These are phyloP conservation scores for bread wheat (Triticum aestivum) DNA, from an alignment of 176 grass and related monocot genomes.

Conservation along the genomic window IWGSC_CS_RefSeq_v2.1 NC_057796.1:249904405-249904904, in stretches of 20 bases:
- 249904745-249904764: conserved; percentile 47
- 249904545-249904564: conserved; percentile 66
- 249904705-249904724: conserved; percentile 19
- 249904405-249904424: conserved; percentile 18
- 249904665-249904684: conserved; percentile 9
- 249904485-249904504: conserved; percentile 52
- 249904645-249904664: conserved; percentile 39
- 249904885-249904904: conserved; percentile 26
- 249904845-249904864: conserved; percentile 36
- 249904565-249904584: conserved; percentile 46
- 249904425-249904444: conserved; percentile 49
- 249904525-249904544: conserved; percentile 58
- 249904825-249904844: conserved; percentile 70
- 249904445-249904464: conserved; percentile 60
- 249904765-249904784: conserved; percentile 39
- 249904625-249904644: conserved; percentile 18
- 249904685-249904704: conserved; percentile 28
- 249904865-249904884: conserved; percentile 28
- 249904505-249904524: conserved; percentile 43
- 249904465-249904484: conserved; percentile 68
- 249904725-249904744: conserved; percentile 3
- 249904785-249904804: conserved; percentile 61
- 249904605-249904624: conserved; percentile 53
- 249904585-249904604: conserved; percentile 39
- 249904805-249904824: conserved; percentile 65